Percentiles rank a stretch among this genome's conserved stretches.
Conservation (phyloP, 2,329 filamentous ascomycete species). For the Arthrocladium fulminans region DNA sequence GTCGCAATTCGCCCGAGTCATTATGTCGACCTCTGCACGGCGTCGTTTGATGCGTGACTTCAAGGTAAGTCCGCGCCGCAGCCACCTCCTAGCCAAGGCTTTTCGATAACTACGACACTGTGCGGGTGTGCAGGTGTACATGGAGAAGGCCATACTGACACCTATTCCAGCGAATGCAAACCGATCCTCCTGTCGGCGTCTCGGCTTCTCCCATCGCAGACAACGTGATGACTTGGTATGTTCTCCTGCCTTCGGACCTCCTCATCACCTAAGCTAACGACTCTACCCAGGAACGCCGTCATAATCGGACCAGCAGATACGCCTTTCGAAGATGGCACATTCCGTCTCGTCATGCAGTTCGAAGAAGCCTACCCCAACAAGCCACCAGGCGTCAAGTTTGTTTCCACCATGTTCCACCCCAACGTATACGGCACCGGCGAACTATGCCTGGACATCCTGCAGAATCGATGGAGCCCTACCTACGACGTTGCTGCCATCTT, state of each 20-base stretch:
- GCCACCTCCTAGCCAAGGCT: constrained; percentile 4
- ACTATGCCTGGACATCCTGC: constrained; percentile 89
- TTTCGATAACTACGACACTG: constrained; percentile 9
- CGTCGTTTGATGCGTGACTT: constrained; percentile 98
- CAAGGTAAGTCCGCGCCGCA: constrained; percentile 58
- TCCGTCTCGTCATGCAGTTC: constrained; percentile 96
- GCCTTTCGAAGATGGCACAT: constrained; percentile 96
- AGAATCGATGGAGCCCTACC: constrained; percentile 97
- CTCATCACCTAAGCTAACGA: background rate
- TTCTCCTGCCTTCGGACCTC: background rate
- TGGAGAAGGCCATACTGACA: no score
- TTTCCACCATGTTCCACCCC: constrained; percentile 98
- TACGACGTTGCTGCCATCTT: constrained; percentile 96
- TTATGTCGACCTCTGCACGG: constrained; percentile 54
- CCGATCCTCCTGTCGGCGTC: constrained; percentile 90
- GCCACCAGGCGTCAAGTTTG: constrained; percentile 94
- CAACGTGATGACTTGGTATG: constrained; percentile 93
- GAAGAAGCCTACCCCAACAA: constrained; percentile 99
- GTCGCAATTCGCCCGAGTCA: background rate
- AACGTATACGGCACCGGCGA: constrained; percentile 98
- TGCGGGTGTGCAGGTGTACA: constrained; percentile 14
- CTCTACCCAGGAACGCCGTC: constrained; percentile 72
- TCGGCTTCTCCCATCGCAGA: constrained; percentile 93
- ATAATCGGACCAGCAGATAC: constrained; percentile 97
- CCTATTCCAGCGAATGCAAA: constrained; percentile 80